Base-by-base conservation (phyloP, 78 protist species). In the Chrysochromulina parva region DNA sequence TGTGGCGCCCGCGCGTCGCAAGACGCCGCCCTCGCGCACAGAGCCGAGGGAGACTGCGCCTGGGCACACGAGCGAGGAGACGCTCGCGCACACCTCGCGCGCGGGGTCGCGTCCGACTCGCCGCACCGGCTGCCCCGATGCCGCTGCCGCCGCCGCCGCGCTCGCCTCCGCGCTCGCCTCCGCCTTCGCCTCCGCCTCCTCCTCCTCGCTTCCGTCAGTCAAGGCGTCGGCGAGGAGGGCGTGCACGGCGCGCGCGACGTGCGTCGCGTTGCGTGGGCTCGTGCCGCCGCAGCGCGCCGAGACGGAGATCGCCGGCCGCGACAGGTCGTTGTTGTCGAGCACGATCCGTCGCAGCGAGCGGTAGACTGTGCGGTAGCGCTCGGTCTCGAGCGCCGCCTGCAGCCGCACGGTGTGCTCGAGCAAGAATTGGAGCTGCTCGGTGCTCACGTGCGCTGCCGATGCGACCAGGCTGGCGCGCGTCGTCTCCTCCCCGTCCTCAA, bases 241-340 rank as follows among this genome's bases (percentile, higher is more conserved):
- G 62, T 13, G 62, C 24, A 58, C 62, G 7, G 62, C 13, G 62
- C 62, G 7, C 62, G 62, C 62, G 24, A 58, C 62, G 62, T 58
- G 62, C 13, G 62, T 2, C 28, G 26, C 17, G 69, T 62, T 62
- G 26, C 16, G 69, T 22, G 69, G 69, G 24, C 20, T 16, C 24
- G 26, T 6, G 26, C 69, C 69, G 10, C 28, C 53, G 53, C 82
- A 53, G 26, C 4, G 16, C 57, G 22, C 57, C 1, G 82, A 74
- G 82, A 74, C 82, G 28, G 82, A 74, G 50, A 74, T 53, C 57
- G 55, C 82, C 7, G 82, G 82, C 13, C 53, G 82, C 24, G 82
- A 4, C 13, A 74, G 82, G 55, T 74, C 48, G 82, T 17, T 17
- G 55, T 74, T 74, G 55, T 74, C 82, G 19, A 74, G 82, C 19